phyloP scores from a whole-genome alignment of 2,329 filamentous ascomycete genomes.

The Saccharata proteae region DNA sequence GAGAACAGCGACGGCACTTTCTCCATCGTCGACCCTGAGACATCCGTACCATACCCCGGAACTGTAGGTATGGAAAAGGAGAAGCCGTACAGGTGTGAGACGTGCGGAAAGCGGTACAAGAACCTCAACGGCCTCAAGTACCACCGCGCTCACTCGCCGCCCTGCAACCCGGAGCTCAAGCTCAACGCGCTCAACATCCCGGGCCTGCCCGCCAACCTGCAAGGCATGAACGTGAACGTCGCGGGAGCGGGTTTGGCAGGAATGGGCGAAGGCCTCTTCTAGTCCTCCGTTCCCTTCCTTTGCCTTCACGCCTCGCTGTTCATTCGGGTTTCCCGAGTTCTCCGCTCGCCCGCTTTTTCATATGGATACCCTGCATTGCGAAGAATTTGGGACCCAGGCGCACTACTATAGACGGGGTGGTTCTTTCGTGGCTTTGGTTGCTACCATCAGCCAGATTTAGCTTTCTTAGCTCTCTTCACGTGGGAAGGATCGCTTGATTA shows the following conservation, averaged over 20 bases:
- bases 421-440: too few relatives aligned
- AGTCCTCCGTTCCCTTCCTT: too few relatives aligned
- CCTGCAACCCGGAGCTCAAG: slow-evolving; percentile 76
- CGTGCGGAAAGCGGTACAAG: slow-evolving; percentile 97
- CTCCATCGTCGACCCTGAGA: slow-evolving; percentile 95
- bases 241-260: slow-evolving; percentile 43
- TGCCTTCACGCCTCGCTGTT: too few relatives aligned
- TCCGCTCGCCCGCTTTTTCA: too few relatives aligned
- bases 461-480: too few relatives aligned
- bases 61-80: slow-evolving; percentile 99
- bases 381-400: too few relatives aligned
- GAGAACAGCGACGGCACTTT: slow-evolving; percentile 96
- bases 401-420: too few relatives aligned
- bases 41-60: slow-evolving; percentile 84
- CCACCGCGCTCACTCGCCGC: slow-evolving; percentile 59
- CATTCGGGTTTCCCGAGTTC: too few relatives aligned
- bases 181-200: slow-evolving; percentile 28
- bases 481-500: too few relatives aligned
- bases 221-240: slow-evolving; percentile 36
- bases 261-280: slow-evolving; percentile 42
- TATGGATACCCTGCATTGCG: too few relatives aligned
- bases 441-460: too few relatives aligned
- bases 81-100: slow-evolving; percentile 95
- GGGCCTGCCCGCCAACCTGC: slow-evolving; percentile 25
- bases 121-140: slow-evolving; percentile 98